Evolutionary conservation across 106 monocot genomes (phyloP).

Genomic region (Allium fistulosum): DNA sequence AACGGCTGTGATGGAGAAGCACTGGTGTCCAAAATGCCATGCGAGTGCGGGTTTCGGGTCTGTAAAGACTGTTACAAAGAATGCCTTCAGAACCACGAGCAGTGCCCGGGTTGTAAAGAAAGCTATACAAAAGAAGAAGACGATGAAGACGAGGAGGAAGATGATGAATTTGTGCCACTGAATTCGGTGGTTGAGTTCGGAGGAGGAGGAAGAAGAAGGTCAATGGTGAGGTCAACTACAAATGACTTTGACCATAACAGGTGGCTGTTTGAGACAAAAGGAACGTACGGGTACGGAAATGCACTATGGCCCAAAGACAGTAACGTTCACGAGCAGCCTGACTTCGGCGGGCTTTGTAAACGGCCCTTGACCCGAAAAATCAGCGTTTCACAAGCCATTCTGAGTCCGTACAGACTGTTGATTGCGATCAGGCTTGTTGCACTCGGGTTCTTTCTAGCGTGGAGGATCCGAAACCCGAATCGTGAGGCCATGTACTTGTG

Average conservation of each 20-base stretch:
- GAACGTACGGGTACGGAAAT: constrained; percentile 81
- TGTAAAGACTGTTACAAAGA: constrained; percentile 69
- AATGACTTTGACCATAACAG: constrained; percentile 62
- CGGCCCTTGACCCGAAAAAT: constrained; percentile 67
- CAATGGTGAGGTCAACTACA: constrained; percentile 49
- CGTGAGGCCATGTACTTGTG: constrained; percentile 70
- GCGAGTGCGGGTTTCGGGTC: constrained; percentile 59
- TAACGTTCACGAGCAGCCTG: constrained; percentile 37
- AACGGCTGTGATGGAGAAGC: constrained; percentile 47
- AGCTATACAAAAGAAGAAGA: constrained; percentile 30
- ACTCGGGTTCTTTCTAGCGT: constrained; percentile 66
- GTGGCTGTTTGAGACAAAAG: constrained; percentile 79
- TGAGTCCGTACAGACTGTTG: constrained; percentile 76
- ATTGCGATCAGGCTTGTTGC: constrained; percentile 49
- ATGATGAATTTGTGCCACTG: constrained; percentile 20
- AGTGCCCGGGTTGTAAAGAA: constrained; percentile 73
- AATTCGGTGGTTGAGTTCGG: constrained; percentile 46
- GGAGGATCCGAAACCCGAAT: constrained; percentile 70
- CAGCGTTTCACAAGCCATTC: constrained; percentile 48
- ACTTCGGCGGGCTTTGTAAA: constrained; percentile 25
- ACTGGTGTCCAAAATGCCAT: constrained; percentile 21
- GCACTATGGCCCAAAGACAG: constrained; percentile 73
- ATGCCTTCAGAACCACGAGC: constrained; percentile 17
- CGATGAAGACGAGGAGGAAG: constrained; percentile 28
- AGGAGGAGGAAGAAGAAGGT: constrained; percentile 25